Percentiles rank a stretch among this genome's conserved stretches.
Conservation (phyloP, 768 basidiomycete species). For the Lactarius tabidus region DNA sequence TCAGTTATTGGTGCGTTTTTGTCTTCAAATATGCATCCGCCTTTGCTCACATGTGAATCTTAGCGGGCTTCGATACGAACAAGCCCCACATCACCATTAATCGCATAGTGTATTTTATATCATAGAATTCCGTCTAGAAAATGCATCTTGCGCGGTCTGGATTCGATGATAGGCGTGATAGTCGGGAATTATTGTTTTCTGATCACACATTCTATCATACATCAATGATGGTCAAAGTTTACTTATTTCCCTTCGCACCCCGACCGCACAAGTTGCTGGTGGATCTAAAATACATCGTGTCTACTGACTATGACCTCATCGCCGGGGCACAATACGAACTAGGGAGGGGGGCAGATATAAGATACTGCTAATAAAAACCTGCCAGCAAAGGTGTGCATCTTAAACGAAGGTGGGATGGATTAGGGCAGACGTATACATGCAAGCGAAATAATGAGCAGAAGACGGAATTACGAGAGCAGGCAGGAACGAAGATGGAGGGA, state of each 20-base stretch:
- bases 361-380: conserved; percentile 23
- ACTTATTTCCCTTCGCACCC: conserved; percentile 13
- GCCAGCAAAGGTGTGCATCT: conserved; percentile 18
- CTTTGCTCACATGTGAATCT: conserved; percentile 8
- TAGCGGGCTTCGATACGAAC: conserved; percentile 89
- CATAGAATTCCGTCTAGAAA: conserved; percentile 5
- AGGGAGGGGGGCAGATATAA: conserved; percentile 20
- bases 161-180: not conserved
- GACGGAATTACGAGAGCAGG: conserved; percentile 8
- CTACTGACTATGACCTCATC: conserved; percentile 29
- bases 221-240: conserved; percentile 5
- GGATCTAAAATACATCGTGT: conserved; percentile 32
- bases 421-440: conserved; percentile 21
- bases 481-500: conserved; percentile 4
- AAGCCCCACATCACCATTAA: conserved; percentile 61
- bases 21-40: not conserved
- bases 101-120: conserved; percentile 17
- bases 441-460: conserved; percentile 15
- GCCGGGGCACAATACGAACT: conserved; percentile 17
- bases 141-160: not conserved
- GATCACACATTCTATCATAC: not conserved
- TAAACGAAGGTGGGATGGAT: conserved; percentile 20
- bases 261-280: conserved; percentile 14
- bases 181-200: not conserved
- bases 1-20: conserved; percentile 46